Evolutionary conservation across 257 asterid genomes (phyloP).

Genomic region (Fraxinus americana): DNA sequence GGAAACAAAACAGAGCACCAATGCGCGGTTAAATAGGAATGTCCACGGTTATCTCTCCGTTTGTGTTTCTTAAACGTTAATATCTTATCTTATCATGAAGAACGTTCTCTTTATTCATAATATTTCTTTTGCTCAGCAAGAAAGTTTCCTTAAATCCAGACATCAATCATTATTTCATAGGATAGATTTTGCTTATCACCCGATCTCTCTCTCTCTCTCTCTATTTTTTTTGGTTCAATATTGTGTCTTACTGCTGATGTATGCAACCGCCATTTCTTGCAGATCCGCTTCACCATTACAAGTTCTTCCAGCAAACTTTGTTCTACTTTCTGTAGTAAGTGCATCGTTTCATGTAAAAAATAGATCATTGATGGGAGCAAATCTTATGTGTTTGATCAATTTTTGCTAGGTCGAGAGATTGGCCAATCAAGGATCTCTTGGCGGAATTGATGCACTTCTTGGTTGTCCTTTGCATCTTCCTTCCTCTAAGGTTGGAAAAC

Average conservation of each 20-base stretch:
- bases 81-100: neutral
- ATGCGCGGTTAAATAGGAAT: neutral
- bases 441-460: constrained; percentile 90
- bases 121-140: neutral
- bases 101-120: neutral
- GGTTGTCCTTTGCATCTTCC: constrained; percentile 95
- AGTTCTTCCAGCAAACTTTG: constrained; percentile 77
- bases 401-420: constrained; percentile 68
- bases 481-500: constrained; percentile 65
- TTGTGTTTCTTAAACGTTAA: neutral
- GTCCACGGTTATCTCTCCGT: neutral
- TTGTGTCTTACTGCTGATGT: constrained; percentile 16
- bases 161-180: constrained; percentile 6
- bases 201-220: neutral
- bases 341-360: constrained; percentile 15
- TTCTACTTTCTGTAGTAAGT: constrained; percentile 75
- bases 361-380: constrained; percentile 19
- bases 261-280: constrained; percentile 25
- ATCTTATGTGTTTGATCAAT: constrained; percentile 10
- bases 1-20: neutral
- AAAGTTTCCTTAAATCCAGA: neutral
- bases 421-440: constrained; percentile 80
- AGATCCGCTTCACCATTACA: constrained; percentile 68
- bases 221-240: constrained; percentile 14
- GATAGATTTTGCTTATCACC: neutral